Conservation (phyloP, 768 basidiomycete species). For the Kwoniella sp. region DNA sequence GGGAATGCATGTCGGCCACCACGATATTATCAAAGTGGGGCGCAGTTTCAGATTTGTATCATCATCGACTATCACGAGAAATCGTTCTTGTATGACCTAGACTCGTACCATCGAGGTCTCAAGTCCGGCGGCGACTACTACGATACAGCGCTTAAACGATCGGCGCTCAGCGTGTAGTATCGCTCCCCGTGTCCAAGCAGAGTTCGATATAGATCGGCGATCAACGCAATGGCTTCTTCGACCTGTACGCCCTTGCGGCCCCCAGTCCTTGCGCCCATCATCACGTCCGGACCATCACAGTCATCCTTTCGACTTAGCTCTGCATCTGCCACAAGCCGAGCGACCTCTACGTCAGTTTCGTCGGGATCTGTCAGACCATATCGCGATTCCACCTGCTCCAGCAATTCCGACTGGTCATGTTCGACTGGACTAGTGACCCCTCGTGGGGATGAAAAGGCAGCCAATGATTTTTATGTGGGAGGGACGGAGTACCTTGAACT, state of each 20-base stretch:
- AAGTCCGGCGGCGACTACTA: too few species aligned
- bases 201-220: background rate
- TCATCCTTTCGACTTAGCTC: background rate
- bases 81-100: too few species aligned
- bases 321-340: constrained; percentile 1
- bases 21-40: background rate
- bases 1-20: background rate
- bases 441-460: constrained; percentile 6
- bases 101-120: too few species aligned
- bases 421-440: constrained; percentile 8
- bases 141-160: background rate
- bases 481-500: constrained; percentile 12
- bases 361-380: constrained; percentile 9
- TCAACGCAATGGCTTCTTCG: background rate
- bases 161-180: background rate
- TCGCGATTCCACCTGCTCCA: constrained; percentile 7
- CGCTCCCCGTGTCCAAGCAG: background rate
- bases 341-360: background rate
- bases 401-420: constrained; percentile 3
- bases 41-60: background rate
- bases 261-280: constrained; percentile 9
- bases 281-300: background rate
- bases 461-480: background rate
- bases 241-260: background rate
- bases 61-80: background rate